Conservation (phyloP, 805 yeast species). For the Metschnikowia continentalis region DNA sequence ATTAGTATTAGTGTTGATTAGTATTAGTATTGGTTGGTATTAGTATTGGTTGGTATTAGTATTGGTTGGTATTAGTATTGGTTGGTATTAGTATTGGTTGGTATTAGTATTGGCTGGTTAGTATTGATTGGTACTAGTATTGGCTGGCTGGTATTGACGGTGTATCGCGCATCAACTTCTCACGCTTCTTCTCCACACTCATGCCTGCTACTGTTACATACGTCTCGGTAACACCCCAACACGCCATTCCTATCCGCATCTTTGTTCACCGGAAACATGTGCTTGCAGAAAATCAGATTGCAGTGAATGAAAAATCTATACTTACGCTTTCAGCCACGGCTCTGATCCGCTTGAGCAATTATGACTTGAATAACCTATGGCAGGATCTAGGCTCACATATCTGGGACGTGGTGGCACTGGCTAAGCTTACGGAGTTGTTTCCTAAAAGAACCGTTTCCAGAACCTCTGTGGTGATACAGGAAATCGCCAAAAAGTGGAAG, state of each 20-base stretch:
- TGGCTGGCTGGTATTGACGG: too few relatives aligned
- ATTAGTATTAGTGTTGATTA: too few relatives aligned
- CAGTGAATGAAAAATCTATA: constrained; percentile 24
- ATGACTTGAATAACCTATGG: constrained; percentile 19
- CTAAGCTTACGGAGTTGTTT: constrained; percentile 10
- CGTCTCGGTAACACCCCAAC: constrained; percentile 14
- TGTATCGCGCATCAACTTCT: too few relatives aligned
- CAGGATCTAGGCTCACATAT: constrained; percentile 15
- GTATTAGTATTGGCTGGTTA: too few relatives aligned
- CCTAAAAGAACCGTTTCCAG: constrained; percentile 11
- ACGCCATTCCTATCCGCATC: constrained; percentile 20
- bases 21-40: too few relatives aligned
- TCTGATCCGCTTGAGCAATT: constrained; percentile 22
- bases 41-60: too few relatives aligned
- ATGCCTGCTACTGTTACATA: constrained; percentile 21
- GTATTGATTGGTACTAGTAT: too few relatives aligned
- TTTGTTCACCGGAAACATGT: constrained; percentile 22
- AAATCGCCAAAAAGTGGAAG: constrained; percentile 19
- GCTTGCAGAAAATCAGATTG: constrained; percentile 16
- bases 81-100: too few relatives aligned
- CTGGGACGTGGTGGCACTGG: constrained; percentile 8
- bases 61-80: too few relatives aligned
- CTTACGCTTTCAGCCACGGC: constrained; percentile 21
- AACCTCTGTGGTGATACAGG: constrained; percentile 8
- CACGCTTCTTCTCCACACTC: background rate